These are phyloP conservation scores for Cochlearia excelsa DNA, from an alignment of 345 rosid genomes.

Conservation along the genomic window DNA sequence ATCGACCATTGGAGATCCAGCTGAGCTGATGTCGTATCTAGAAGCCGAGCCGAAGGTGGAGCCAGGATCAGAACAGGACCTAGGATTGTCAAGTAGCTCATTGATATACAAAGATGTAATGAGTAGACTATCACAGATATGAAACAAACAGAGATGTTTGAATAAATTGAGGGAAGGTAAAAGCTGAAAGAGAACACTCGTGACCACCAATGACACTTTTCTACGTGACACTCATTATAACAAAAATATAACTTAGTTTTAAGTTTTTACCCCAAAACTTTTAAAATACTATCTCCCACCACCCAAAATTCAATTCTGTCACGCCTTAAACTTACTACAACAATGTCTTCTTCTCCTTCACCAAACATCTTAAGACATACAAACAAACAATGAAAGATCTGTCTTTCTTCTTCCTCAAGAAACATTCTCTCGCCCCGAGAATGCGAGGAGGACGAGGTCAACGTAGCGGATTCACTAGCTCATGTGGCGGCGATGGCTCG, in stretches of 20 bases:
- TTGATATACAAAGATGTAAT: too few relatives aligned
- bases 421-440: slow-evolving; percentile 49
- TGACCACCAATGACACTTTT: slow-evolving; percentile 35
- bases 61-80: too few relatives aligned
- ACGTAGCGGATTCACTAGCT: slow-evolving; percentile 39
- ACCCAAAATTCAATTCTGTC: slow-evolving; percentile 32
- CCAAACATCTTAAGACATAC: slow-evolving; percentile 1
- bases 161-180: too few relatives aligned
- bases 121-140: too few relatives aligned
- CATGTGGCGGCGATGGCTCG: slow-evolving; percentile 61
- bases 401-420: slow-evolving; percentile 65
- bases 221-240: slow-evolving; percentile 34
- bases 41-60: too few relatives aligned
- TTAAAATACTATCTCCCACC: slow-evolving; percentile 16
- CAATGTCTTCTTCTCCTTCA: slow-evolving; percentile 21
- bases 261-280: slow-evolving; percentile 25
- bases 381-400: slow-evolving; percentile 58
- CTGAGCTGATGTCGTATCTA: too few relatives aligned
- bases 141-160: too few relatives aligned
- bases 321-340: slow-evolving; percentile 33
- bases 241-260: slow-evolving; percentile 19
- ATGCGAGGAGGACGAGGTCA: slow-evolving; percentile 62
- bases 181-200: slow-evolving; percentile 29
- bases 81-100: too few relatives aligned
- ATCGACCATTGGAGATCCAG: too few relatives aligned